These are phyloP conservation scores for Aureobasidium sp. DNA, from an alignment of 2,329 filamentous ascomycete genomes.

Conservation along the genomic window DNA sequence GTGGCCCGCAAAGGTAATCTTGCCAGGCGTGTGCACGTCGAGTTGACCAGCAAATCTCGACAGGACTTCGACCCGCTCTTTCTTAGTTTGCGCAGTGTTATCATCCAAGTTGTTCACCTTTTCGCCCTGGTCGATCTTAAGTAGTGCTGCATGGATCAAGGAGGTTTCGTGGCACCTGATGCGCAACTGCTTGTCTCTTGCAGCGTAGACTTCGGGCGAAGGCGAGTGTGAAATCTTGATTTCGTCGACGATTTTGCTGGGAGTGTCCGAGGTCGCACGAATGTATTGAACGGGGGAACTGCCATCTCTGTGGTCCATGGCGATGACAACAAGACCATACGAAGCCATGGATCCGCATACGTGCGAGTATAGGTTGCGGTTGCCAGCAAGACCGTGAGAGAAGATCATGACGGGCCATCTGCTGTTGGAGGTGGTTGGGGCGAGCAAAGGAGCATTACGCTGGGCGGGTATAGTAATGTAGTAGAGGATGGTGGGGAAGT, in stretches of 20 bases:
- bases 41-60: slow-evolving; percentile 55
- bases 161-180: slow-evolving; percentile 75
- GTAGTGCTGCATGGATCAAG: slow-evolving; percentile 59
- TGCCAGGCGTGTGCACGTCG: slow-evolving; percentile 63
- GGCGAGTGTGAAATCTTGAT: slow-evolving; percentile 52
- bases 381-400: slow-evolving; percentile 77
- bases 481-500: slow-evolving; percentile 47
- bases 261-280: slow-evolving; percentile 47
- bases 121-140: slow-evolving; percentile 56
- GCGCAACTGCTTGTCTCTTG: slow-evolving; percentile 63
- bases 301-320: slow-evolving; percentile 76
- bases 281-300: slow-evolving; percentile 70
- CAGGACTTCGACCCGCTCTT: slow-evolving; percentile 41
- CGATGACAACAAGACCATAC: slow-evolving; percentile 72
- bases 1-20: slow-evolving; percentile 70
- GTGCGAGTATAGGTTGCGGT: slow-evolving; percentile 79
- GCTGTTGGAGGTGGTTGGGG: slow-evolving; percentile 39
- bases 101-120: slow-evolving; percentile 40
- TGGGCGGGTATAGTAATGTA: slow-evolving; percentile 66
- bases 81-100: slow-evolving; percentile 32
- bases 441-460: slow-evolving; percentile 61
- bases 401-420: slow-evolving; percentile 80
- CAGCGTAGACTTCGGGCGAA: slow-evolving; percentile 57
- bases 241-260: slow-evolving; percentile 38
- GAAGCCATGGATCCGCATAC: slow-evolving; percentile 71